These are phyloP conservation scores for Sutorius eximius DNA, from an alignment of 1,284 basidiomycete genomes.

Conservation along the genomic window DNA sequence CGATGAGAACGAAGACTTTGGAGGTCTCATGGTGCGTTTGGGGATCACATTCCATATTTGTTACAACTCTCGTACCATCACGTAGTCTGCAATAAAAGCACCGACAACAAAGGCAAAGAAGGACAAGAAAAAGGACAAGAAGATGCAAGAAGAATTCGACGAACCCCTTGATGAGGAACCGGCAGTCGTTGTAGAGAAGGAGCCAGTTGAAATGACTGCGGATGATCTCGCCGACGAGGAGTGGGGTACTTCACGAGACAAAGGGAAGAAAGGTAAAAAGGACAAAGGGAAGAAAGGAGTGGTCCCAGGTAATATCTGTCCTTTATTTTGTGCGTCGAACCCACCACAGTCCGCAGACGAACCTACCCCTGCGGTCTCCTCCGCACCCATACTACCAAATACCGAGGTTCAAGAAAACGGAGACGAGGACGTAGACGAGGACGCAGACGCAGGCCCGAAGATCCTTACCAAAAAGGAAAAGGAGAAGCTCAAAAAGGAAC, in stretches of 20 bases:
- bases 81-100: slow-evolving; percentile 59
- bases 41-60: slow-evolving; percentile 1
- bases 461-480: slow-evolving; percentile 90
- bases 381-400: slow-evolving; percentile 16
- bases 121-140: slow-evolving; percentile 65
- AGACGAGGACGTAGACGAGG: slow-evolving; percentile 50
- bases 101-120: slow-evolving; percentile 56
- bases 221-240: slow-evolving; percentile 70
- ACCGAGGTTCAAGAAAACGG: slow-evolving; percentile 41
- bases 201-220: slow-evolving; percentile 52
- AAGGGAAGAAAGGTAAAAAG: slow-evolving; percentile 50
- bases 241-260: slow-evolving; percentile 60
- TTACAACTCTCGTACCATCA: slow-evolving; percentile 3
- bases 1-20: slow-evolving; percentile 74
- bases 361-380: slow-evolving; percentile 29
- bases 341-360: slow-evolving; percentile 24
- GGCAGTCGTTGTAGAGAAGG: slow-evolving; percentile 39
- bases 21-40: slow-evolving; percentile 78
- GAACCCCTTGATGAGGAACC: slow-evolving; percentile 35
- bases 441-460: slow-evolving; percentile 47
- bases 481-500: slow-evolving; percentile 91
- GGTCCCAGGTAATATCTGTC: slow-evolving; percentile 21
- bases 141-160: slow-evolving; percentile 36
- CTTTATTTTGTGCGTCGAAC: not conserved
- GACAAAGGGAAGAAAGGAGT: slow-evolving; percentile 51